A percentile compares a stretch with the other conserved stretches of the same genome.
These are phyloP conservation scores for Geranium incanum DNA, from an alignment of 441 rosid genomes.

Conservation along the genomic window DNA sequence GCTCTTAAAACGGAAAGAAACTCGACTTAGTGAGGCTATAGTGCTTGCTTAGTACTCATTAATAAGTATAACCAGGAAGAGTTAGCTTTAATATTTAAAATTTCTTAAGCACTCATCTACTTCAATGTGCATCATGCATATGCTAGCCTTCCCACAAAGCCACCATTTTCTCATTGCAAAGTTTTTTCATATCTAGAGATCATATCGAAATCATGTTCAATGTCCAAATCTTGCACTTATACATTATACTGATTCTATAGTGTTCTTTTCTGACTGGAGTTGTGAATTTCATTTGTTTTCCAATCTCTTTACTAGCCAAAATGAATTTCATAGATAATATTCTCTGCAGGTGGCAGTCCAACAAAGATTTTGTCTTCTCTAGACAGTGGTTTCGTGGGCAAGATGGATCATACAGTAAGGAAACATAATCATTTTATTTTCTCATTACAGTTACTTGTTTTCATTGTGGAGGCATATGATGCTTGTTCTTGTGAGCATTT, in stretches of 20 bases:
- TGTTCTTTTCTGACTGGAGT: background rate
- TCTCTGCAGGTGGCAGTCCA: conserved; percentile 78
- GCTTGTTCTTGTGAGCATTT: background rate
- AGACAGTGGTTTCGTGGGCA: conserved; percentile 97
- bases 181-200: conserved; percentile 1
- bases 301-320: conserved; percentile 6
- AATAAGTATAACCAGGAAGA: background rate
- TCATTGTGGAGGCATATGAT: background rate
- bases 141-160: conserved; percentile 7
- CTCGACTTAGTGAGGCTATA: background rate
- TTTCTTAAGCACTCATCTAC: background rate
- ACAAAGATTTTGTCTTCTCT: conserved; percentile 90
- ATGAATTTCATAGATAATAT: conserved; percentile 23
- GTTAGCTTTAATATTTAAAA: background rate
- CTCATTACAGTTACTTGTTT: conserved; percentile 13
- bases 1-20: background rate
- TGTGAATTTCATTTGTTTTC: conserved; percentile 12
- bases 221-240: background rate
- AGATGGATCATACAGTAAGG: conserved; percentile 97
- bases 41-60: background rate
- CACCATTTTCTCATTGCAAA: background rate
- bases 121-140: background rate
- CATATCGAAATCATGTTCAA: background rate
- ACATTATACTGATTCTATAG: background rate
- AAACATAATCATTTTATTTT: conserved; percentile 17